These are phyloP conservation scores for Trichoderma sp. DNA, from an alignment of 2,329 filamentous ascomycete genomes.

Conservation along the genomic window DNA sequence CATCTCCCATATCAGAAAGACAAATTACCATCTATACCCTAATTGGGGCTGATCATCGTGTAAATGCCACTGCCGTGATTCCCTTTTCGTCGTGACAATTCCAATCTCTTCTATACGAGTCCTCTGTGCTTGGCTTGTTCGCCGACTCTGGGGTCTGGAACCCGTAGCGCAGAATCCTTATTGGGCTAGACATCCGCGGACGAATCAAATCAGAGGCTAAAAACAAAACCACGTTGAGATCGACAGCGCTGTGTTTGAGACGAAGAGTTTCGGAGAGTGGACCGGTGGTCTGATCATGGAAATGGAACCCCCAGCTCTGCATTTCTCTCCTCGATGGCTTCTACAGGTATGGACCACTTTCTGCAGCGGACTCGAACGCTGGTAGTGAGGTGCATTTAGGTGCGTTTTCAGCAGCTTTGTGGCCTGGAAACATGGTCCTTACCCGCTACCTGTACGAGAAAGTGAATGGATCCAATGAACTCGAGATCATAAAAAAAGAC, in stretches of 20 bases:
- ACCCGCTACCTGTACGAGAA: background rate
- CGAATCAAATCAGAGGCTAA: slow-evolving; percentile 8
- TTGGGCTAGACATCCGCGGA: background rate
- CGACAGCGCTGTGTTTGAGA: background rate
- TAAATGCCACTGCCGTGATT: background rate
- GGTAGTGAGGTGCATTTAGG: background rate
- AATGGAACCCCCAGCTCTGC: background rate
- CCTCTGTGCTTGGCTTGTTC: slow-evolving; percentile 4
- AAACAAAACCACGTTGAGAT: slow-evolving; percentile 12
- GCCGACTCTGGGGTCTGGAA: slow-evolving; percentile 26
- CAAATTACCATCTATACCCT: background rate
- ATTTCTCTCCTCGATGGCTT: background rate
- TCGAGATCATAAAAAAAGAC: background rate
- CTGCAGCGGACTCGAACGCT: background rate
- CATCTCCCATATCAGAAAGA: background rate
- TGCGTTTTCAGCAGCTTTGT: background rate
- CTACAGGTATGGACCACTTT: background rate
- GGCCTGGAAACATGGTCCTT: too few species aligned
- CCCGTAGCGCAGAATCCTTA: slow-evolving; percentile 3
- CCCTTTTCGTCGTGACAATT: background rate
- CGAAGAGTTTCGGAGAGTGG: background rate
- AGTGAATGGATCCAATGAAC: background rate
- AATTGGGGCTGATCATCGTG: background rate
- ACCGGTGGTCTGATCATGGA: background rate
- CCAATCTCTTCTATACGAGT: background rate